These are phyloP conservation scores for Rhododendron griersonianum DNA, from an alignment of 148 eudicot genomes.

Conservation along the genomic window DNA sequence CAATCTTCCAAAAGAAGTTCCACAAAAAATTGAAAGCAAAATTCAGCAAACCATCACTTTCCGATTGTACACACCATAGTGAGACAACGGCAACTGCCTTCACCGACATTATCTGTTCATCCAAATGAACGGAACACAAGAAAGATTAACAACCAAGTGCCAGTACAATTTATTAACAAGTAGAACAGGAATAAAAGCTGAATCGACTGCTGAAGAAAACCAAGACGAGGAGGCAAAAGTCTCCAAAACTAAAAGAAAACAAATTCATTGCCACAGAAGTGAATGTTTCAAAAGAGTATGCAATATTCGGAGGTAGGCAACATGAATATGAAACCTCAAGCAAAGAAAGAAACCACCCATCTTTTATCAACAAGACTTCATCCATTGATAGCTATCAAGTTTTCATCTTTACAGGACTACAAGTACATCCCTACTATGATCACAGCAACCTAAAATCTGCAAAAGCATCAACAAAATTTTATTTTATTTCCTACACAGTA, in stretches of 20 bases:
- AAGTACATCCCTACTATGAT: background rate
- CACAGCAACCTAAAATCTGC: background rate
- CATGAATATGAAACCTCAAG: background rate
- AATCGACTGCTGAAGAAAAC: background rate
- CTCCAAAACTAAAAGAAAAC: background rate
- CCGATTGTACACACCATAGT: slow-evolving; percentile 50
- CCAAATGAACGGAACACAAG: background rate
- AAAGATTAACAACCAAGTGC: background rate
- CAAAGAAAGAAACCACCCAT: background rate
- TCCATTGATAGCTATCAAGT: background rate
- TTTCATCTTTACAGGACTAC: background rate
- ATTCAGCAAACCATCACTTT: slow-evolving; percentile 26
- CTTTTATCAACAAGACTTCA: background rate
- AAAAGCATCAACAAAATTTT: background rate
- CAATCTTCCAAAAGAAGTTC: slow-evolving; percentile 61
- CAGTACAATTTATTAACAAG: background rate
- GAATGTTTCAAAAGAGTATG: background rate
- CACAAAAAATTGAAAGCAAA: slow-evolving; percentile 46
- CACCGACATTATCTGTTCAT: slow-evolving; percentile 59
- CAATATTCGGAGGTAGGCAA: background rate
- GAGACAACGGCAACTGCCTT: slow-evolving; percentile 60
- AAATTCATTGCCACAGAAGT: background rate
- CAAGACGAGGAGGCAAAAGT: background rate
- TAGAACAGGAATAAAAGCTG: background rate
- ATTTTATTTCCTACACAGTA: background rate